Evolutionary conservation across 495 filamentous ascomycete species (phyloP).

Genomic region (Penicillium alfredii): DNA sequence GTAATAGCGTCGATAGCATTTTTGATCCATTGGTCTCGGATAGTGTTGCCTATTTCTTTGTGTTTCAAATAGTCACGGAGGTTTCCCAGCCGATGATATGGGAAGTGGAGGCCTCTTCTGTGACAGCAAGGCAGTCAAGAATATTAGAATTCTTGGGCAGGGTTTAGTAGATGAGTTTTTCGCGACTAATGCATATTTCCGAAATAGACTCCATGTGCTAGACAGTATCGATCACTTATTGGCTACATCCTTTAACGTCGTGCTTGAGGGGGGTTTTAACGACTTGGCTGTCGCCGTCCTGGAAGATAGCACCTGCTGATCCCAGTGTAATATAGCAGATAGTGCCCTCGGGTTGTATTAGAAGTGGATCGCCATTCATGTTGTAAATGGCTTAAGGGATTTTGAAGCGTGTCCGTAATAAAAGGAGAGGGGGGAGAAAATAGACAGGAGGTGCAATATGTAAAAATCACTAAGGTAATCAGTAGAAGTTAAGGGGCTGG

Average conservation of each 20-base stretch:
- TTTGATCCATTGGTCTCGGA: conserved; percentile 17
- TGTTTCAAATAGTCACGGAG: conserved; percentile 11
- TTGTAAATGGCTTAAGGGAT: too few relatives aligned
- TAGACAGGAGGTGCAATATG: too few relatives aligned
- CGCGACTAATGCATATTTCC: conserved; percentile 5
- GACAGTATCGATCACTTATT: conserved; percentile 1
- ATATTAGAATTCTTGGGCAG: conserved; percentile 10
- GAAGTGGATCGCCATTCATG: conserved; percentile 2
- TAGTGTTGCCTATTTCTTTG: conserved; percentile 4
- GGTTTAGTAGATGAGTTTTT: conserved; percentile 10
- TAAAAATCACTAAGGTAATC: too few relatives aligned
- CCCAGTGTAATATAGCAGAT: conserved; percentile 3
- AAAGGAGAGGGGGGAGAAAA: too few relatives aligned
- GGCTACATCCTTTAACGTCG: conserved; percentile 4
- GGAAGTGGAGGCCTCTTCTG: conserved; percentile 9
- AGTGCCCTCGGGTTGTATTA: conserved; percentile 1
- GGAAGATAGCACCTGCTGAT: conserved; percentile 5
- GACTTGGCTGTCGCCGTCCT: conserved; percentile 1
- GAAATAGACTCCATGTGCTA: conserved; percentile 5
- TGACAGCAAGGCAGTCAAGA: conserved; percentile 15
- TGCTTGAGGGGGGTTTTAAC: conserved; percentile 12
- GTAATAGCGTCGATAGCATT: conserved; percentile 23
- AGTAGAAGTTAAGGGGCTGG: too few relatives aligned
- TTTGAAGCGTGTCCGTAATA: too few relatives aligned
- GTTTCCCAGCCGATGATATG: conserved; percentile 7